Evolutionary conservation across 2,329 filamentous ascomycete species (phyloP).

Genomic region (Cercospora sesami): DNA sequence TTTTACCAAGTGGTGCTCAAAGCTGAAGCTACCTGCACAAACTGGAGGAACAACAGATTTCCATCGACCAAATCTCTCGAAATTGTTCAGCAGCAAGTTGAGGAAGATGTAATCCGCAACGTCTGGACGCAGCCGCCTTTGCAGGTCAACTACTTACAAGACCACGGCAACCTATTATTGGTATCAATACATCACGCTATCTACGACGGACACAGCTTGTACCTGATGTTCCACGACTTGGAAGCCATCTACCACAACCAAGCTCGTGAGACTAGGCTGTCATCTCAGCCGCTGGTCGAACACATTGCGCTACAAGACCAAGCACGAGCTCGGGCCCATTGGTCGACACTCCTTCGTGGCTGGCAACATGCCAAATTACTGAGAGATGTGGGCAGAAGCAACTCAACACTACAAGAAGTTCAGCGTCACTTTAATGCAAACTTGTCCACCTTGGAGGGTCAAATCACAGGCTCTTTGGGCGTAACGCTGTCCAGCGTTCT

Average conservation of each 20-base stretch:
- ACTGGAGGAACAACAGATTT: not conserved
- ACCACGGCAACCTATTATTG: not conserved
- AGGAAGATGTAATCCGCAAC: slow-evolving; percentile 7
- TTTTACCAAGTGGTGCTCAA: slow-evolving; percentile 22
- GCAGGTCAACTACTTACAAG: not conserved
- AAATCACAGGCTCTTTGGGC: not conserved
- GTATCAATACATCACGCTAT: slow-evolving; percentile 20
- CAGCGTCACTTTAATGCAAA: slow-evolving; percentile 5
- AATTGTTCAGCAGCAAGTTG: slow-evolving; percentile 7
- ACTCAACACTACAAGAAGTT: not conserved
- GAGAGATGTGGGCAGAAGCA: slow-evolving; percentile 7
- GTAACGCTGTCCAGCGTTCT: slow-evolving; percentile 17
- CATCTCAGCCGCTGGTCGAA: slow-evolving; percentile 13
- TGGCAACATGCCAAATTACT: slow-evolving; percentile 18
- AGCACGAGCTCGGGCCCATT: slow-evolving; percentile 7
- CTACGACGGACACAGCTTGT: slow-evolving; percentile 19
- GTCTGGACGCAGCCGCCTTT: slow-evolving; percentile 13
- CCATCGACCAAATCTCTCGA: not conserved
- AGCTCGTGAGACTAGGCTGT: not conserved
- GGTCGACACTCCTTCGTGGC: slow-evolving; percentile 5
- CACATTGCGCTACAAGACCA: slow-evolving; percentile 17
- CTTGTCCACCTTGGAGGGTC: slow-evolving; percentile 10
- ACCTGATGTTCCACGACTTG: slow-evolving; percentile 20
- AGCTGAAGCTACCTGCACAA: not conserved
- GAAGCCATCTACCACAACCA: slow-evolving; percentile 6